A percentile compares a stretch with the other conserved stretches of the same genome.
phyloP scores from a whole-genome alignment of 352 stramenopile species.

The Pythium phragmiticola region DNA sequence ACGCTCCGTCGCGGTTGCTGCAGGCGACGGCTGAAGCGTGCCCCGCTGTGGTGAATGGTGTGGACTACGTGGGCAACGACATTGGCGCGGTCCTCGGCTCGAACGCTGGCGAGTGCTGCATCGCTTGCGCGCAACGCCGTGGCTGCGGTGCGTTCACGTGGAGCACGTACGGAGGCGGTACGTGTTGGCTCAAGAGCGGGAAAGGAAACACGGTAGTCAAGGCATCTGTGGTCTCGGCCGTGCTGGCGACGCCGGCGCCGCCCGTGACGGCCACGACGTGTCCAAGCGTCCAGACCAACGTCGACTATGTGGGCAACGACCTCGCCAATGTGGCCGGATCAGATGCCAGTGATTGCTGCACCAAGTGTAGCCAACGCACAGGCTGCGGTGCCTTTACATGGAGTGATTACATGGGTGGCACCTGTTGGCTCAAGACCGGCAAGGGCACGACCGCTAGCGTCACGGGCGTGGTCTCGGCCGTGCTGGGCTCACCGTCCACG shows the following conservation, averaged over 20 bases:
- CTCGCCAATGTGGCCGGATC: constrained; percentile 6
- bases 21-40: constrained; percentile 6
- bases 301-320: constrained; percentile 32
- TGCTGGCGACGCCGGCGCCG: constrained; percentile 5
- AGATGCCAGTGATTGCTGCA: background rate
- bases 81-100: constrained; percentile 16
- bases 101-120: constrained; percentile 21
- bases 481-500: background rate
- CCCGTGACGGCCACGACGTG: background rate
- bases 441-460: constrained; percentile 6
- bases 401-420: constrained; percentile 27
- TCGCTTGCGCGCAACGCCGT: constrained; percentile 8
- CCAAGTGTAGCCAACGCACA: constrained; percentile 17
- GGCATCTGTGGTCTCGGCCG: constrained; percentile 7
- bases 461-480: constrained; percentile 12
- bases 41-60: constrained; percentile 7
- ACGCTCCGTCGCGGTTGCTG: background rate
- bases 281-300: constrained; percentile 7
- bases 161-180: constrained; percentile 27
- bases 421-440: constrained; percentile 33
- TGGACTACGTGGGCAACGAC: constrained; percentile 27
- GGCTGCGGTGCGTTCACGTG: constrained; percentile 28
- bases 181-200: constrained; percentile 30
- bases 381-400: constrained; percentile 29
- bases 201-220: constrained; percentile 10